Base-by-base conservation (phyloP, 2,329 filamentous ascomycete species). In the Trichoderma arundinaceum region DNA sequence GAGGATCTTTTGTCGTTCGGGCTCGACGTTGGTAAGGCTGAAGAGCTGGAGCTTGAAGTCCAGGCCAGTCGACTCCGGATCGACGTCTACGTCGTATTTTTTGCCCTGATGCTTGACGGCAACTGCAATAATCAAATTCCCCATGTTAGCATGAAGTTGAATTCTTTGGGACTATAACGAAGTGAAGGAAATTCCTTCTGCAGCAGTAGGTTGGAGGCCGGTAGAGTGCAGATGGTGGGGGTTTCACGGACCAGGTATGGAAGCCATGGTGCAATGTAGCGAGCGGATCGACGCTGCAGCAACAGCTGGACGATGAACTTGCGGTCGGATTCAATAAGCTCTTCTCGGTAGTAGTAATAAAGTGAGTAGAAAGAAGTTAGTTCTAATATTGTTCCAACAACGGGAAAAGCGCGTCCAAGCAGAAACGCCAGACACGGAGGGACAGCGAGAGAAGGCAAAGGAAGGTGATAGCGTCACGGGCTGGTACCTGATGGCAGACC, bases 21-120 rank as follows among this genome's bases (percentile, higher is more conserved):
- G 95, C 77, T 98, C 95, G 75, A 99, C 95, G 68, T 92, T 93
- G 53, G 95, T 99, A 64, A 99, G 83, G 69, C 94, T 97, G 82
- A 90, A 99, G 66, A 99, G 87, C 78, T 98, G 95, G 74, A 91
- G 92, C 78, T 98, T 99, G 83, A 99, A 92, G 65, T 91, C 92
- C 79, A 97, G 93, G 79, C 95, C 95, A 68, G 88, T 92, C 52
- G 92, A 90, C 32, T 86, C 84, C 49, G 91, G 85, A 76, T 98
- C 94, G 74, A 99, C 87, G 68, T 98, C 94, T 77, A 99, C 87
- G 75, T 98, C 89, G 82, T 98, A 91, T 77, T 94, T 94, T 79
- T 95, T 97, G 81, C 94, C 94, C 76, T 93, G 89, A 77, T 99
- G 94, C 80, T 96, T 98, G 71, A 99, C 90, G 76, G 93, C 84